Evolutionary conservation across 805 yeast genomes (phyloP).

Genomic region (Candida dajiaensis): DNA sequence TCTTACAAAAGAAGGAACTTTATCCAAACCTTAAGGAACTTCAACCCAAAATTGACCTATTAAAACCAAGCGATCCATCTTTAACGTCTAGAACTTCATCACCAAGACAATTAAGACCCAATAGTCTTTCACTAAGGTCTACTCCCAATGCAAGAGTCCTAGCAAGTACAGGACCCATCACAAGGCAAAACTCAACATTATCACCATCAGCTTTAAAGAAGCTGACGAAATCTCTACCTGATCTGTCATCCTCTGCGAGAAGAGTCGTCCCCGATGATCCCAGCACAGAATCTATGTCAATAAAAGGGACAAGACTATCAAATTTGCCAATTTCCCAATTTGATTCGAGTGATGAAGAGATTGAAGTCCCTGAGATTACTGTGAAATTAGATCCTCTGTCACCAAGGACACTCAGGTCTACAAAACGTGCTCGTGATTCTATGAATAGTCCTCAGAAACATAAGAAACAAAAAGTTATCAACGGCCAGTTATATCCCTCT

Average conservation of each 20-base stretch:
- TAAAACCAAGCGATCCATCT: background rate
- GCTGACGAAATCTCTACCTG: background rate
- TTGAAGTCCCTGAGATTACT: conserved; percentile 19
- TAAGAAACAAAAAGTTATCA: conserved; percentile 1
- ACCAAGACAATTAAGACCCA: background rate
- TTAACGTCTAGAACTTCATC: background rate
- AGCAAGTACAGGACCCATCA: background rate
- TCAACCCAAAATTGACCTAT: background rate
- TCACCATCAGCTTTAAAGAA: background rate
- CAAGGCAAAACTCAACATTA: background rate
- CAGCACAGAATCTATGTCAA: background rate
- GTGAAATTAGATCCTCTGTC: conserved; percentile 8
- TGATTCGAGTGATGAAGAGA: conserved; percentile 23
- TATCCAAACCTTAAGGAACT: background rate
- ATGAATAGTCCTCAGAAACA: background rate
- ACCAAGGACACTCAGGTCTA: background rate
- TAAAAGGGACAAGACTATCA: background rate
- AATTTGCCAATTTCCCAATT: conserved; percentile 8
- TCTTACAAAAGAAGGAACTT: conserved; percentile 4
- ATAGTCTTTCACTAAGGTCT: background rate
- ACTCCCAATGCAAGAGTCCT: background rate
- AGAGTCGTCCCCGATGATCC: background rate
- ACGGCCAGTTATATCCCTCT: conserved; percentile 1
- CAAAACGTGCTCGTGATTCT: background rate
- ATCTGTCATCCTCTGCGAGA: conserved; percentile 2